A percentile compares a stretch with the other conserved stretches of the same genome.
Conservation (phyloP, 768 basidiomycete species). For the Collybia mongolica region DNA sequence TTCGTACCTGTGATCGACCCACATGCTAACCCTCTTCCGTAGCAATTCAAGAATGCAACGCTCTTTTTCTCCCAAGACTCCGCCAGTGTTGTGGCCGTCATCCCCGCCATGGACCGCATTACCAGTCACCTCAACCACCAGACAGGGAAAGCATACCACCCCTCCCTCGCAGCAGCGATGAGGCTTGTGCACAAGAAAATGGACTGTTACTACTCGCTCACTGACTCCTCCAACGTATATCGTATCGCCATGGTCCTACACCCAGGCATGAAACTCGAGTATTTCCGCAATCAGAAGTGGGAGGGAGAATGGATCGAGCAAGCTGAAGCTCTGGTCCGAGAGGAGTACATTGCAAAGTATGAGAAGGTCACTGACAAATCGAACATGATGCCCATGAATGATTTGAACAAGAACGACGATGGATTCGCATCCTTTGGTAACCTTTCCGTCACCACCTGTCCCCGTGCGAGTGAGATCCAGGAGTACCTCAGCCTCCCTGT, state of each 20-base stretch:
- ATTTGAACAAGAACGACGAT: slow-evolving; percentile 1
- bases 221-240: slow-evolving; percentile 22
- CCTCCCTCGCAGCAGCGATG: slow-evolving; percentile 16
- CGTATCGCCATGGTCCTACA: slow-evolving; percentile 31
- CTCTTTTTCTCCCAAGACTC: slow-evolving; percentile 30
- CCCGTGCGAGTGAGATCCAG: slow-evolving; percentile 20
- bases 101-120: too few species aligned
- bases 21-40: not conserved
- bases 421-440: not conserved
- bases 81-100: too few species aligned
- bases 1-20: not conserved
- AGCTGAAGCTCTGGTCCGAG: too few species aligned
- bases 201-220: slow-evolving; percentile 24
- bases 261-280: slow-evolving; percentile 29
- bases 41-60: slow-evolving; percentile 30
- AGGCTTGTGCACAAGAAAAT: slow-evolving; percentile 18
- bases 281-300: slow-evolving; percentile 23
- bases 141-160: slow-evolving; percentile 9
- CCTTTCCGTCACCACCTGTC: not conserved
- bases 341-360: not conserved
- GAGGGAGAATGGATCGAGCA: too few species aligned
- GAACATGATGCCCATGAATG: not conserved
- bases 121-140: too few species aligned
- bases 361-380: not conserved
- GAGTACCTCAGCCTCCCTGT: too few species aligned